phyloP scores from a whole-genome alignment of 2,329 filamentous ascomycete genomes.

The Phoma sp. region DNA sequence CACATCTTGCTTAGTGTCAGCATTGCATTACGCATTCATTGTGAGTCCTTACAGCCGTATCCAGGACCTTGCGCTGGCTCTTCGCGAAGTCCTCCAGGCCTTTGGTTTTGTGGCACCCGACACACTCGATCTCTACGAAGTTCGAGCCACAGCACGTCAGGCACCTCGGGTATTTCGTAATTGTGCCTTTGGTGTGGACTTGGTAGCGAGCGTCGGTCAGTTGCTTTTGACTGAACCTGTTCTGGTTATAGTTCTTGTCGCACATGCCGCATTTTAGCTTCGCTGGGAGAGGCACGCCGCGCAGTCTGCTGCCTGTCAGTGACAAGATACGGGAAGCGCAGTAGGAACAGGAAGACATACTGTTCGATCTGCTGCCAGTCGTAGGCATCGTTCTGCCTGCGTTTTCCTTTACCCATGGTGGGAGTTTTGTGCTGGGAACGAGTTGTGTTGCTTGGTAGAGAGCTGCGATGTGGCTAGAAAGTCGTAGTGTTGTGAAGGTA shows the following conservation, averaged over 20 bases:
- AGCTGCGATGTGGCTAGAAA: too few species aligned
- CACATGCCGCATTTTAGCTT: constrained; percentile 56
- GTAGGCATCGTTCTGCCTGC: constrained; percentile 16
- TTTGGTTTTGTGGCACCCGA: constrained; percentile 55
- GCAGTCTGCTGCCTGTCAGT: constrained; percentile 21
- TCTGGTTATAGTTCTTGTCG: constrained; percentile 46
- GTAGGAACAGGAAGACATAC: constrained; percentile 1
- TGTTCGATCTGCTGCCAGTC: constrained; percentile 19
- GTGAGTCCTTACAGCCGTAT: constrained; percentile 51
- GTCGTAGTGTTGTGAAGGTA: too few species aligned
- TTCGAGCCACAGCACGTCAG: constrained; percentile 51
- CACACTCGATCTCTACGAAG: constrained; percentile 56
- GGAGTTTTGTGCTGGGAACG: too few species aligned
- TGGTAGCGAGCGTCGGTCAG: constrained; percentile 42
- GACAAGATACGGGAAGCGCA: background rate
- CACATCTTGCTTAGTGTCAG: constrained; percentile 37
- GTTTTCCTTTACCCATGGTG: background rate
- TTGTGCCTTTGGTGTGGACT: constrained; percentile 17
- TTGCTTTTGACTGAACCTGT: constrained; percentile 57
- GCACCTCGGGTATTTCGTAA: constrained; percentile 49
- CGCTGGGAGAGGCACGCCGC: constrained; percentile 25
- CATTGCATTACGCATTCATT: background rate
- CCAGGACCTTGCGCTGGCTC: constrained; percentile 53
- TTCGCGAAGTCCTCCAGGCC: constrained; percentile 58
- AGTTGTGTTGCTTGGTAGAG: too few species aligned